Conservation (phyloP, 169 alveolate species). For the Theileria annulata region DNA sequence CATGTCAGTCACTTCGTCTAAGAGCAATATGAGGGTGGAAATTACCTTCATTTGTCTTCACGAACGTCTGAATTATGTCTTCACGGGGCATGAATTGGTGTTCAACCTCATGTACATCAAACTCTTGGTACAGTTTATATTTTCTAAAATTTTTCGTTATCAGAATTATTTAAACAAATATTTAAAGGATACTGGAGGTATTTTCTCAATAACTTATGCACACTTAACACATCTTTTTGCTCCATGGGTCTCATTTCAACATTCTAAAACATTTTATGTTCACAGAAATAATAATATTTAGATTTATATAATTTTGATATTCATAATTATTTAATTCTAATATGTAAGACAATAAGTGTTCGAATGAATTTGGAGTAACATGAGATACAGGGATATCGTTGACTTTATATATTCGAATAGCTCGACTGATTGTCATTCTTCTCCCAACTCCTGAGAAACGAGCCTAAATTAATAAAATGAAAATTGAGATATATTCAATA, state of each 20-base stretch:
- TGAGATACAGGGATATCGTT: conserved; percentile 52
- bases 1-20: conserved; percentile 88
- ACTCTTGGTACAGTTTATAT: conserved; percentile 82
- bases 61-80: conserved; percentile 90
- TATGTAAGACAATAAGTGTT: conserved; percentile 30
- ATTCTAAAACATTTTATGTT: conserved; percentile 22
- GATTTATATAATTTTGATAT: no score
- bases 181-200: conserved; percentile 79
- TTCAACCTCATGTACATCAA: conserved; percentile 86
- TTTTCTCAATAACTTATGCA: conserved; percentile 74
- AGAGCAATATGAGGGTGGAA: conserved; percentile 17
- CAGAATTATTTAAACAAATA: conserved; percentile 48
- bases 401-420: conserved; percentile 84
- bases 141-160: conserved; percentile 63
- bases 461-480: conserved; percentile 54
- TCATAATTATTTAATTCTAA: neutral
- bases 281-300: no score
- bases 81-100: conserved; percentile 89
- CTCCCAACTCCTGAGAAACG: conserved; percentile 81
- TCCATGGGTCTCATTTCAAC: conserved; percentile 85
- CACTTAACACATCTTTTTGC: conserved; percentile 84
- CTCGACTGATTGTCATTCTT: conserved; percentile 88
- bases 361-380: neutral
- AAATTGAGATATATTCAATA: neutral
- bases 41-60: conserved; percentile 76